A percentile compares a stretch with the other conserved stretches of the same genome.
phyloP scores from a whole-genome alignment of 306 rosid species.

The Vachellia pachyceras region DNA sequence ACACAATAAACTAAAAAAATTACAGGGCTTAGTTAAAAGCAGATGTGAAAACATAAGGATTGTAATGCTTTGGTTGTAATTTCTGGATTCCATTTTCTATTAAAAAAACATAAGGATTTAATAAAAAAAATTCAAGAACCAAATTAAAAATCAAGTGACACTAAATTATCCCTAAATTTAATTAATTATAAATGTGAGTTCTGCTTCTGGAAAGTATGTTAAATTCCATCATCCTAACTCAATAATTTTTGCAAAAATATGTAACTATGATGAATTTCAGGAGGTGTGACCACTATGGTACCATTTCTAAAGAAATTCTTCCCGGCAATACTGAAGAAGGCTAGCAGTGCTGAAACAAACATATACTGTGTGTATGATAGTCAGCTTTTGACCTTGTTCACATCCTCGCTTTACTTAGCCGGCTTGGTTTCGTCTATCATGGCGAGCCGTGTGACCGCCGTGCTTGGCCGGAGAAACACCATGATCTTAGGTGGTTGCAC shows the following conservation, averaged over 20 bases:
- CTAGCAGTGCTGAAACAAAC: slow-evolving; percentile 44
- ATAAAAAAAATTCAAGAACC: too few relatives aligned
- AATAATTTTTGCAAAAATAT: background rate
- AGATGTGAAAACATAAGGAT: too few relatives aligned
- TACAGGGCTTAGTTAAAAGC: too few relatives aligned
- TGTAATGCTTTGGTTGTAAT: too few relatives aligned
- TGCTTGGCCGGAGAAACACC: slow-evolving; percentile 52
- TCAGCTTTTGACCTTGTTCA: slow-evolving; percentile 65
- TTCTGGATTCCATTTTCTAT: too few relatives aligned
- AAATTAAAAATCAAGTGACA: too few relatives aligned
- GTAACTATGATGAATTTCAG: slow-evolving; percentile 27
- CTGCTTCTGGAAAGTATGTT: background rate
- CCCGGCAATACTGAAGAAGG: slow-evolving; percentile 58
- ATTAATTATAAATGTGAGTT: background rate
- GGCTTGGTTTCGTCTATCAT: slow-evolving; percentile 56
- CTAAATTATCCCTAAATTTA: too few relatives aligned
- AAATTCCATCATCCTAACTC: background rate
- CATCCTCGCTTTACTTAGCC: slow-evolving; percentile 72
- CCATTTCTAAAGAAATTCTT: slow-evolving; percentile 70
- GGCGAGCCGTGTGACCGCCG: slow-evolving; percentile 58
- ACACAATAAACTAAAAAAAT: too few relatives aligned
- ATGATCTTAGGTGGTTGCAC: slow-evolving; percentile 67
- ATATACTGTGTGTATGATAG: slow-evolving; percentile 71
- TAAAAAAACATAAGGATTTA: too few relatives aligned
- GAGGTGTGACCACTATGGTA: slow-evolving; percentile 73